Evolutionary conservation across 768 basidiomycete species (phyloP), one percentile per base, ranked within the genome.

Genomic region (Pleurotus platypus): DNA sequence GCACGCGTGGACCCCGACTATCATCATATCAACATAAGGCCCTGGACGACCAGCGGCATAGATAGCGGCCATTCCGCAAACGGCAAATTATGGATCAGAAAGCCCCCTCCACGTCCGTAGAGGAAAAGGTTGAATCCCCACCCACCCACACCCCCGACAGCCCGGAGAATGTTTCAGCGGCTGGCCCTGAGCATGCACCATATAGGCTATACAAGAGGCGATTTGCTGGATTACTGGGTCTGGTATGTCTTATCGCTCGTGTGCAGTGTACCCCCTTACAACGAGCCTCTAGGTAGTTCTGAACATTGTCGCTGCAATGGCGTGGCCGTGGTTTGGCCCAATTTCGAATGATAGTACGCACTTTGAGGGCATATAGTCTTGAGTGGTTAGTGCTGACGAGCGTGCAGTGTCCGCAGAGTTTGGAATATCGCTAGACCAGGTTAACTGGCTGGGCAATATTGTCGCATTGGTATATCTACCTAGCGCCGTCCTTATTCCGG

Each of bases 261-360:
- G 30, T 35, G 30, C 30, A 9, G 11, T 35, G 30, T 35, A 35
- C 9, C 30, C 30, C 30, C 30, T 26, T 35, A 35, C 30, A 11
- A 37, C 37, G 37, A 20, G 5, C 37, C 15, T 37, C 7, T 43
- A 90, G 89, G 74, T 87, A 8, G 27, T 87, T 27, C 70, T 92
- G 30, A 87, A 84, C 55, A 66, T 86, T 40, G 77, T 84, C 9
- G 73, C 78, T 2, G 89, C 81, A 5, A 83, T 89, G 85, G 71
- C 79, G 5, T 85, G 84, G 81, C 79, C 87, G 3, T 94, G 90
- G 90, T 94, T 93, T 63, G 90, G 91, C 3, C 89, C 92, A 2
- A 92, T 94, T 55, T 75, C 91, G 0, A 84, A 83, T 42, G 67
- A 85, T 62, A 75, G 90, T 91, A 48, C 43, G 76, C 59, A 11